Evolutionary conservation across 2,329 filamentous ascomycete genomes (phyloP).

Genomic region (Hymenoscyphus repandus): DNA sequence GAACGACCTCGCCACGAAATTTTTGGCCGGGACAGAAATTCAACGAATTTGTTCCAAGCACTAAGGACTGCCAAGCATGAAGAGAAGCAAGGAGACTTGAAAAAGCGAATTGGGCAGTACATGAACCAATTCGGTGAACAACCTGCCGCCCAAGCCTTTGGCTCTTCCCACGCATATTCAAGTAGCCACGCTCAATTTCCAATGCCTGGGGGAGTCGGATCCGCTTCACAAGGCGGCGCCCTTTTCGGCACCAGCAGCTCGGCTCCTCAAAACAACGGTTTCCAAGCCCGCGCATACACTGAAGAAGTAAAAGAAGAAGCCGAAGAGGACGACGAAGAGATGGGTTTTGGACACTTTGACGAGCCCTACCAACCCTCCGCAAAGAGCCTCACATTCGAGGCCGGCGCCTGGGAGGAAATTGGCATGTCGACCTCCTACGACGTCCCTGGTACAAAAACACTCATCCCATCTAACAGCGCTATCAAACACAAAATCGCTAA

Average conservation of each 20-base stretch:
- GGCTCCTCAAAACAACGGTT: not conserved
- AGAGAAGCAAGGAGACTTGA: not conserved
- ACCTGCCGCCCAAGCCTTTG: too few relatives aligned
- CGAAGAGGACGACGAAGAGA: conserved; percentile 13
- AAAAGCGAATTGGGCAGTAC: not conserved
- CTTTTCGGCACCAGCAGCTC: not conserved
- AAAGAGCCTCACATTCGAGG: conserved; percentile 39
- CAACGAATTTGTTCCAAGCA: not conserved
- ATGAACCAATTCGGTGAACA: too few relatives aligned
- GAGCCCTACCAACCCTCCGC: not conserved
- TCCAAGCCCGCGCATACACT: not conserved
- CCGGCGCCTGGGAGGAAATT: conserved; percentile 52
- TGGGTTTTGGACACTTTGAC: conserved; percentile 7
- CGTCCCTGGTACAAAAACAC: conserved; percentile 51
- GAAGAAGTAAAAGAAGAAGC: not conserved
- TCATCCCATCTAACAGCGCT: conserved; percentile 44
- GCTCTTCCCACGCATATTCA: too few relatives aligned
- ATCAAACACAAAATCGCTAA: conserved; percentile 57
- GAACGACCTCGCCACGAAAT: conserved; percentile 33
- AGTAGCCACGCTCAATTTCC: too few relatives aligned
- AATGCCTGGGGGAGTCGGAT: too few relatives aligned
- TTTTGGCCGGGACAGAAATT: conserved; percentile 28
- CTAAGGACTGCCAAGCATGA: not conserved
- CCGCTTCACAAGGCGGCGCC: not conserved
- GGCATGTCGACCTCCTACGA: conserved; percentile 56